phyloP scores from a whole-genome alignment of 176 grass and related monocot species.

The Ensete glaucum region DNA sequence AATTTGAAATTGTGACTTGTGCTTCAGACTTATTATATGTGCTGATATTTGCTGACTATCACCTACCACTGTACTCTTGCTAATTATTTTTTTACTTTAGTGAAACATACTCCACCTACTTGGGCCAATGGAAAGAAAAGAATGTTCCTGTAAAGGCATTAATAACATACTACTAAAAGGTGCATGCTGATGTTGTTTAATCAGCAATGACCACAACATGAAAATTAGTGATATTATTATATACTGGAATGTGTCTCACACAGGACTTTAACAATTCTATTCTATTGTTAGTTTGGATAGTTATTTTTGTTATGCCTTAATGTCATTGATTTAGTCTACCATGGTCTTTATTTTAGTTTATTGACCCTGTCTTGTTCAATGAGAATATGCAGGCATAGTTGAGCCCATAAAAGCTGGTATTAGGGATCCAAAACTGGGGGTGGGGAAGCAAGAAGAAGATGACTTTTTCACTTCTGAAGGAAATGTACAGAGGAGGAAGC shows the following conservation, averaged over 20 bases:
- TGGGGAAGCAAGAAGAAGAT: conserved; percentile 95
- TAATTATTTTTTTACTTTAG: too few species aligned
- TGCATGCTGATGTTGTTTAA: background rate
- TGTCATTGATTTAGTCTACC: background rate
- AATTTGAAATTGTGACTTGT: too few species aligned
- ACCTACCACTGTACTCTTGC: too few species aligned
- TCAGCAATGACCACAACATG: background rate
- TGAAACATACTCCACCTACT: too few species aligned
- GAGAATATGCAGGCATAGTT: conserved; percentile 46
- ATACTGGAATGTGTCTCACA: background rate
- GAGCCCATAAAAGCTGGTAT: conserved; percentile 88
- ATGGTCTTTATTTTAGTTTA: background rate
- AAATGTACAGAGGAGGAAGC: conserved; percentile 75
- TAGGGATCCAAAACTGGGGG: conserved; percentile 85
- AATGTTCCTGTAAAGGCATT: too few species aligned
- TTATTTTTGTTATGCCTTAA: background rate
- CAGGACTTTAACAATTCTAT: background rate
- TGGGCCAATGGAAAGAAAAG: too few species aligned
- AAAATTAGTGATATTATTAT: too few species aligned
- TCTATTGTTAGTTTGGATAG: background rate
- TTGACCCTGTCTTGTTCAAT: background rate
- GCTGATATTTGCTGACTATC: too few species aligned
- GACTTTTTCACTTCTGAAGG: conserved; percentile 89
- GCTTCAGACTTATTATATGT: too few species aligned
- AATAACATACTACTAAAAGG: too few species aligned